phyloP scores from a whole-genome alignment of 139 green algal species.

The Chlorella sp. region DNA sequence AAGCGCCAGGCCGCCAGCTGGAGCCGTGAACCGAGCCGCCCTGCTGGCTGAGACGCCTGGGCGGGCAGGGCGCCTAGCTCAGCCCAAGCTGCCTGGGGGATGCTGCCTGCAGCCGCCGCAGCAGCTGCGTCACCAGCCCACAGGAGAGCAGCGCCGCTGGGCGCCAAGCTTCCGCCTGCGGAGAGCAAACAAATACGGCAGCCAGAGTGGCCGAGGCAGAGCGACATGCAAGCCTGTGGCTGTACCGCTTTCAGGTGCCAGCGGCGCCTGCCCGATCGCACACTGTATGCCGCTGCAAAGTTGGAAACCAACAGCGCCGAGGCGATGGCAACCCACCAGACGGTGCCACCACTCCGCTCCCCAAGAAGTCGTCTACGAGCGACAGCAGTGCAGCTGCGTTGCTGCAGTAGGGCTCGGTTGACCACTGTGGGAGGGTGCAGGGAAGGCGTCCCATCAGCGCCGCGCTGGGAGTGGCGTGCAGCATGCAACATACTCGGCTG shows the following conservation, averaged over 20 bases:
- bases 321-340: not conserved
- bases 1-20: conserved; percentile 8
- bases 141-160: conserved; percentile 1
- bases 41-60: not conserved
- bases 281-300: not conserved
- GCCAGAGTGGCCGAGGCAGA: too few relatives aligned
- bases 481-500: too few relatives aligned
- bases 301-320: not conserved
- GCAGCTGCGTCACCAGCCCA: not conserved
- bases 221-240: too few relatives aligned
- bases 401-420: conserved; percentile 38
- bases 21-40: not conserved
- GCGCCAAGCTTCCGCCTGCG: not conserved
- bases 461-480: not conserved
- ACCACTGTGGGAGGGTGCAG: conserved; percentile 7
- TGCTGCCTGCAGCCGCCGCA: not conserved
- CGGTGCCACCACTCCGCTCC: conserved; percentile 28
- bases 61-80: not conserved
- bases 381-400: conserved; percentile 49
- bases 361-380: conserved; percentile 44
- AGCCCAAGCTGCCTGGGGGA: not conserved
- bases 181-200: too few relatives aligned
- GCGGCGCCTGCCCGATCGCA: too few relatives aligned
- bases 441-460: too few relatives aligned
- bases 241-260: too few relatives aligned